These are phyloP conservation scores for Cryptococcus sp. DNA, from an alignment of 1,284 basidiomycete genomes.

Conservation along the genomic window DNA sequence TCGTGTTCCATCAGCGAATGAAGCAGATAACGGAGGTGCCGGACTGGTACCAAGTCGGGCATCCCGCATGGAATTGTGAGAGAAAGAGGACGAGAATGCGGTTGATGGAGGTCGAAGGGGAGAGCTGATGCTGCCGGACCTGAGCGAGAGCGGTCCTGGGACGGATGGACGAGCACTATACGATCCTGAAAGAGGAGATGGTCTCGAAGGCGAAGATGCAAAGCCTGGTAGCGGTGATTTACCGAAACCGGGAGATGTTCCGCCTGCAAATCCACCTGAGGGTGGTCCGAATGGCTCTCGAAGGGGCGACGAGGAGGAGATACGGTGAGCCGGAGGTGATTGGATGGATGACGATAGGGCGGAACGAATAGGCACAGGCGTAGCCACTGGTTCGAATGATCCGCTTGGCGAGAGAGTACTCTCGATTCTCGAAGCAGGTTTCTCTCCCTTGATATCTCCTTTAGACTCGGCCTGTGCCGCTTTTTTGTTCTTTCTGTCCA, in stretches of 20 bases:
- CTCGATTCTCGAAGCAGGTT: slow-evolving; percentile 4
- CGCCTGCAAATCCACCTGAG: slow-evolving; percentile 25
- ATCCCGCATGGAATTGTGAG: slow-evolving; percentile 21
- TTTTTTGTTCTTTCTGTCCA: slow-evolving; percentile 98
- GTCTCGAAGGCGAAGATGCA: slow-evolving; percentile 35
- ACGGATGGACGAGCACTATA: slow-evolving; percentile 29
- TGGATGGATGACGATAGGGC: slow-evolving; percentile 36
- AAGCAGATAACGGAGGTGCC: slow-evolving; percentile 32
- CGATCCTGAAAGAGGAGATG: slow-evolving; percentile 38
- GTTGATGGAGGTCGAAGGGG: slow-evolving; percentile 36
- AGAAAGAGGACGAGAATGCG: slow-evolving; percentile 34
- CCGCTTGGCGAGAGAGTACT: neutral
- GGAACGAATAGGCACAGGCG: slow-evolving; percentile 42
- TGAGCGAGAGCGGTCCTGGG: slow-evolving; percentile 34
- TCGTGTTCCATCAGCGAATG: slow-evolving; percentile 32
- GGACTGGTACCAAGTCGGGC: slow-evolving; percentile 11
- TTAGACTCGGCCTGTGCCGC: slow-evolving; percentile 69
- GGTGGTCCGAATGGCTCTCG: slow-evolving; percentile 42
- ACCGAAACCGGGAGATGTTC: slow-evolving; percentile 41
- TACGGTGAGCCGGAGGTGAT: slow-evolving; percentile 20
- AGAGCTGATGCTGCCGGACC: slow-evolving; percentile 23
- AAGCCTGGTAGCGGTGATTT: slow-evolving; percentile 22
- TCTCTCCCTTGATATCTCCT: neutral
- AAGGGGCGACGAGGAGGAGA: slow-evolving; percentile 33
- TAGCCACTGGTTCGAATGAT: slow-evolving; percentile 14